Evolutionary conservation across 2,329 filamentous ascomycete species (phyloP).

Genomic region (Aspergillus neoniger): DNA sequence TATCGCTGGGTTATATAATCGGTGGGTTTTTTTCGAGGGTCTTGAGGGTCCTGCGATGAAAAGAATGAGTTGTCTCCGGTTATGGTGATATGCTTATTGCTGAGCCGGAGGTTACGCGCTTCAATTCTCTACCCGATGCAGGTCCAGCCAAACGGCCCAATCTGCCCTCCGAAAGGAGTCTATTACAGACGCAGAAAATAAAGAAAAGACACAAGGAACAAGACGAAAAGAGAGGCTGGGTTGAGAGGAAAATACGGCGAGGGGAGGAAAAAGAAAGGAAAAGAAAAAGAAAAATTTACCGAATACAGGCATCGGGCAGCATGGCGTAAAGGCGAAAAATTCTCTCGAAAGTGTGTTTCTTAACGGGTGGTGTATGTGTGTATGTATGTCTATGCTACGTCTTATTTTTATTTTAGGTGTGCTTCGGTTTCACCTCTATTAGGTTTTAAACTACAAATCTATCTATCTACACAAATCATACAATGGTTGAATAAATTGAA

Average conservation of each 20-base stretch:
- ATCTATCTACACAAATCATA: background rate
- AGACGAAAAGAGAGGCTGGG: background rate
- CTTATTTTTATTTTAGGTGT: background rate
- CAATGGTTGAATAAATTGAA: background rate
- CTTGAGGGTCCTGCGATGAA: too few relatives aligned
- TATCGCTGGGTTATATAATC: conserved; percentile 69
- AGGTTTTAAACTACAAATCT: background rate
- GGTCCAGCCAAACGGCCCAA: too few relatives aligned
- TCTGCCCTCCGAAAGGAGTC: too few relatives aligned
- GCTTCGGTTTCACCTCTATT: background rate
- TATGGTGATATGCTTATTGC: too few relatives aligned
- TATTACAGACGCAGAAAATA: too few relatives aligned
- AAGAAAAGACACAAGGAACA: background rate
- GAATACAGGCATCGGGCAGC: conserved; percentile 40
- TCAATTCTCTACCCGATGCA: too few relatives aligned
- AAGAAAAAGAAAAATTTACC: conserved; percentile 30
- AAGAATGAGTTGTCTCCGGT: too few relatives aligned
- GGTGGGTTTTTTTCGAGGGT: background rate
- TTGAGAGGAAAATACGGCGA: too few relatives aligned
- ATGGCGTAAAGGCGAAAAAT: conserved; percentile 42
- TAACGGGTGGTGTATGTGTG: conserved; percentile 14
- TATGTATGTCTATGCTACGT: conserved; percentile 11
- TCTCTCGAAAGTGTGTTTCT: background rate
- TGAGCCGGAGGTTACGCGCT: too few relatives aligned
- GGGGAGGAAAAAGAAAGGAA: conserved; percentile 15